Conservation (phyloP, 257 asterid genomes). For the Primulina tabacum region DNA sequence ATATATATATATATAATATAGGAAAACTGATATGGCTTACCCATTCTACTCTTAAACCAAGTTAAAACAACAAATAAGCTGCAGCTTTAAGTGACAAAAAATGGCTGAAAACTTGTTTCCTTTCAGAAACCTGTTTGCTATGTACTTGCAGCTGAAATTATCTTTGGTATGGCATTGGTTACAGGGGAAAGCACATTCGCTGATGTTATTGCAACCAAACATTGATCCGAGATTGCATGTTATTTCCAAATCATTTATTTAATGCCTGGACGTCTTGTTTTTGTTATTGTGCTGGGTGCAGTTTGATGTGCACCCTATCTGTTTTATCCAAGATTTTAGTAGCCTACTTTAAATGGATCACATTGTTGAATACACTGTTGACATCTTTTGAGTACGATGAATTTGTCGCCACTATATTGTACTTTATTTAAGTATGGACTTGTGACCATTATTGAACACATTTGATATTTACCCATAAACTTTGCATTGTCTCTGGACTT, state of each 20-base stretch:
- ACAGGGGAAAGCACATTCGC: background rate
- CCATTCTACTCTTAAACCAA: background rate
- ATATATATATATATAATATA: no score
- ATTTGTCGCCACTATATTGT: background rate
- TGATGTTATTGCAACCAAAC: background rate
- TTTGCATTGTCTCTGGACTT: background rate
- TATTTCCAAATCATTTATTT: constrained; percentile 13
- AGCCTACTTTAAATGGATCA: background rate
- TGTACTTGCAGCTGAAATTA: constrained; percentile 1
- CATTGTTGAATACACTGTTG: background rate
- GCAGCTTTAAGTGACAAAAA: background rate
- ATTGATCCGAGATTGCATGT: constrained; percentile 10
- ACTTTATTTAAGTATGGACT: background rate
- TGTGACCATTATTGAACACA: background rate
- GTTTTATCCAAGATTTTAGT: background rate
- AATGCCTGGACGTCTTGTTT: background rate
- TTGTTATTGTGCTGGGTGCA: background rate
- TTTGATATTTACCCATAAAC: background rate
- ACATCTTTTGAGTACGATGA: background rate
- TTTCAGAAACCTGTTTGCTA: constrained; percentile 5
- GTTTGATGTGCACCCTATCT: background rate
- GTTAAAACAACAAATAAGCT: constrained; percentile 4
- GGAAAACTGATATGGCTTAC: background rate
- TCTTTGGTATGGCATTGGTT: background rate
- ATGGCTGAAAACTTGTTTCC: background rate